Conservation (phyloP, 2,329 filamentous ascomycete genomes). For the Arachnopeziza araneosa region DNA sequence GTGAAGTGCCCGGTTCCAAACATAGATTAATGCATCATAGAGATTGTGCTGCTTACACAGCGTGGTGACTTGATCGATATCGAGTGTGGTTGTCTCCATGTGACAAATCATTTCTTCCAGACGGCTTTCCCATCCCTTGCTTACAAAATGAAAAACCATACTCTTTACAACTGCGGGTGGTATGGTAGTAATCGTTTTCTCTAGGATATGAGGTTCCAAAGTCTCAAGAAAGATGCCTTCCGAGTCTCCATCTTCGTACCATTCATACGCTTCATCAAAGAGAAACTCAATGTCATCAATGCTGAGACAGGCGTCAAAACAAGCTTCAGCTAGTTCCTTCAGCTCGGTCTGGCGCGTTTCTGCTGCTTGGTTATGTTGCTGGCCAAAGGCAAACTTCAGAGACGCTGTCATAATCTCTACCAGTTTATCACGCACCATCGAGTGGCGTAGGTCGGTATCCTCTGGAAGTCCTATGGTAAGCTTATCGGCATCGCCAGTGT, state of each 20-base stretch:
- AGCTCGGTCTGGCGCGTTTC: slow-evolving; percentile 46
- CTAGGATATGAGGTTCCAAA: slow-evolving; percentile 81
- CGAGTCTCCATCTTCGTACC: slow-evolving; percentile 72
- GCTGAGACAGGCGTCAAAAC: slow-evolving; percentile 75
- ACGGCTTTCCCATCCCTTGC: slow-evolving; percentile 66
- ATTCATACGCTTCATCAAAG: slow-evolving; percentile 86
- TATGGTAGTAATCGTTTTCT: slow-evolving; percentile 65
- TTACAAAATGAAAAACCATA: slow-evolving; percentile 75
- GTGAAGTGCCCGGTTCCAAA: slow-evolving; percentile 86
- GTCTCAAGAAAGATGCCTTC: slow-evolving; percentile 79
- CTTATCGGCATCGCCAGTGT: slow-evolving; percentile 85
- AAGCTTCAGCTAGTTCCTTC: slow-evolving; percentile 72
- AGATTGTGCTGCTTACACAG: slow-evolving; percentile 88
- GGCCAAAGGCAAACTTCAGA: slow-evolving; percentile 78
- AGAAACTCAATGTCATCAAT: slow-evolving; percentile 77
- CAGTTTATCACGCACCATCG: slow-evolving; percentile 80
- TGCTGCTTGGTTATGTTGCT: slow-evolving; percentile 46
- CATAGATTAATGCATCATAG: slow-evolving; percentile 92
- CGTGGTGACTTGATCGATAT: slow-evolving; percentile 86
- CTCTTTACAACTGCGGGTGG: slow-evolving; percentile 83
- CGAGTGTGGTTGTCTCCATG: slow-evolving; percentile 83
- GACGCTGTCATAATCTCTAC: slow-evolving; percentile 92
- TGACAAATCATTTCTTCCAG: slow-evolving; percentile 94
- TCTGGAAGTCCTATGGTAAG: slow-evolving; percentile 91
- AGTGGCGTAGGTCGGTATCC: slow-evolving; percentile 67